Evolutionary conservation across 83 land plant genomes (phyloP), one percentile per base, ranked within the genome.

Genomic region (Picea abies): DNA sequence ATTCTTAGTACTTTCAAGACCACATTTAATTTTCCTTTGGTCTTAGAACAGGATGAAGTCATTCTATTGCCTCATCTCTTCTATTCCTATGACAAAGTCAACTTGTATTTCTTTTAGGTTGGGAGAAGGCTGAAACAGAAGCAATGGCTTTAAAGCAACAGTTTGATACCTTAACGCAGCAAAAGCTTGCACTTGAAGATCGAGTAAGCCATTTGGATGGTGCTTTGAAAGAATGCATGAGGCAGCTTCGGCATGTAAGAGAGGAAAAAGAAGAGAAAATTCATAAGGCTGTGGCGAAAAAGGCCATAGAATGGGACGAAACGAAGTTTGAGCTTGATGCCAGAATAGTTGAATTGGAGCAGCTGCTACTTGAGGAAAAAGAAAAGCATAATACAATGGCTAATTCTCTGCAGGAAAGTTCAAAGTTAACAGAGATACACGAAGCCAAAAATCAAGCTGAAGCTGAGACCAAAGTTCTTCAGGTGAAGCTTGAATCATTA

Each of bases 61-160:
- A 23, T 80, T 23, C 56, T 47, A 64, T 67, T 20, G 4, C 0
- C 37, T 23, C 32, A 29, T 5, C 3, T 80, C 11, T 11, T 65
- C 49, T 22, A 29, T 49, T 75, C 60, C 22, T 41, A 49, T 22
- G 35, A 29, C 2, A 37, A 63, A 39, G 17, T 79, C 5, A n/a
- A 10, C 5, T 78, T 58, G 26, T 49, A 68, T 37, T 47, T 26
- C 44, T 80, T n/a, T 60, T 85, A 97, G 99, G 99, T 7, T 97
- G 99, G 99, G 99, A 97, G 83, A 93, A 89, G 80, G 96, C 98
- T 19, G 95, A 97, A 78, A 87, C 76, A 8, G 99, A 96, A 85
- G 93, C 88, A 23, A 56, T 67, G 17, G 52, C 68, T 65, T 66
- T 96, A 60, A 96, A 92, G 78, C 80, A 89, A 70, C 89, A 92